Percentiles rank a stretch among this genome's conserved stretches.
phyloP scores from a whole-genome alignment of 2,329 filamentous ascomycete species.

The Ceratocystis lukuohia region DNA sequence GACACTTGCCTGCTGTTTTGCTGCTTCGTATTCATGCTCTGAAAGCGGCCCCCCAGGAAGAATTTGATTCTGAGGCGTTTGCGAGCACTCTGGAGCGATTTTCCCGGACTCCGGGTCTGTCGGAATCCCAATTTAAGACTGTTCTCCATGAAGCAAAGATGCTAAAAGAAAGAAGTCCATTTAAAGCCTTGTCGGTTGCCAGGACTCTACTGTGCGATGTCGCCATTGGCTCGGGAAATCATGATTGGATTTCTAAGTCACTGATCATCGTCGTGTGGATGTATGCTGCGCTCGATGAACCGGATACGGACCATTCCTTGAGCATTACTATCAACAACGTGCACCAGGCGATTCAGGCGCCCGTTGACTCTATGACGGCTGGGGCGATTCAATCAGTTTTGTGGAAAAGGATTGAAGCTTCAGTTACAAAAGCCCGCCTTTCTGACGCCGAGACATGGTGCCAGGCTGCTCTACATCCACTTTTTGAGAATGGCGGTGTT shows the following conservation, averaged over 20 bases:
- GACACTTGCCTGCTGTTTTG: constrained; percentile 50
- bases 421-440: constrained; percentile 39
- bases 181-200: constrained; percentile 38
- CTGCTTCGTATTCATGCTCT: constrained; percentile 58
- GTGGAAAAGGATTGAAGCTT: constrained; percentile 63
- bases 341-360: constrained; percentile 30
- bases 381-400: constrained; percentile 60
- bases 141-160: constrained; percentile 56
- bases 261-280: constrained; percentile 58
- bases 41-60: constrained; percentile 33
- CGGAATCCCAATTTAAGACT: constrained; percentile 49
- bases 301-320: constrained; percentile 15
- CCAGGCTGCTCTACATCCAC: constrained; percentile 46
- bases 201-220: constrained; percentile 50
- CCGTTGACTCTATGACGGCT: constrained; percentile 47
- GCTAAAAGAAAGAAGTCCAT: constrained; percentile 42
- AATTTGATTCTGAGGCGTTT: constrained; percentile 38
- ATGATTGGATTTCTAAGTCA: constrained; percentile 53
- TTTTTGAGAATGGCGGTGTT: constrained; percentile 54
- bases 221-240: constrained; percentile 36
- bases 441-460: constrained; percentile 57
- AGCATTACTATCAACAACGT: constrained; percentile 26
- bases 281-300: constrained; percentile 31
- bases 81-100: constrained; percentile 45
- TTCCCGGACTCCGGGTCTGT: constrained; percentile 45